Evolutionary conservation across 1,139 yeast species (phyloP).

Genomic region (Blastobotrys elegans): DNA sequence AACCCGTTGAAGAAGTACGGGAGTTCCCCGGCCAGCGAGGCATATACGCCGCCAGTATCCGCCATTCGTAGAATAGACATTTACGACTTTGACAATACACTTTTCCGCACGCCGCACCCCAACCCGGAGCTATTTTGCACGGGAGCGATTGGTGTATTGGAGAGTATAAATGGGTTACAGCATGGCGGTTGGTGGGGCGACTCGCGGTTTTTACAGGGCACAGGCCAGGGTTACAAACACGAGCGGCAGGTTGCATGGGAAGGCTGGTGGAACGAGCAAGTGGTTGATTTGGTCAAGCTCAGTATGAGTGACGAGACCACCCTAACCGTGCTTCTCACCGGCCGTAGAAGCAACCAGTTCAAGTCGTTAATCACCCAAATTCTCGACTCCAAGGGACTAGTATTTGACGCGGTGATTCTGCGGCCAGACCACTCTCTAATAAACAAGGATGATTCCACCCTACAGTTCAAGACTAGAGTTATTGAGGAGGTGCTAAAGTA

Average conservation of each 20-base stretch:
- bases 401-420: slow-evolving; percentile 39
- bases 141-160: slow-evolving; percentile 29
- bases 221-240: slow-evolving; percentile 35
- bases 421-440: slow-evolving; percentile 28
- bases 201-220: slow-evolving; percentile 32
- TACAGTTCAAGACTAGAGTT: slow-evolving; percentile 37
- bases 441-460: slow-evolving; percentile 25
- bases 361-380: slow-evolving; percentile 29
- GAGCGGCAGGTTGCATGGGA: slow-evolving; percentile 30
- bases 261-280: slow-evolving; percentile 41
- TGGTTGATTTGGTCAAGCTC: slow-evolving; percentile 33
- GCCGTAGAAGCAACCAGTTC: slow-evolving; percentile 36
- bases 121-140: slow-evolving; percentile 37
- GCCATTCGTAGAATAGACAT: slow-evolving; percentile 32
- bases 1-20: slow-evolving; percentile 11
- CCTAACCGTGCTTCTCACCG: slow-evolving; percentile 41
- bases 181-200: slow-evolving; percentile 48
- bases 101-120: slow-evolving; percentile 43
- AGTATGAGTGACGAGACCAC: slow-evolving; percentile 35
- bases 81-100: slow-evolving; percentile 47
- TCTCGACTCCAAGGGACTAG: slow-evolving; percentile 27
- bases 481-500: slow-evolving; percentile 34
- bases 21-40: not conserved
- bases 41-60: not conserved
- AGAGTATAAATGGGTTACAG: slow-evolving; percentile 27